These are phyloP conservation scores for Lactarius sp. DNA, from an alignment of 768 basidiomycete species.

Conservation along the genomic window DNA sequence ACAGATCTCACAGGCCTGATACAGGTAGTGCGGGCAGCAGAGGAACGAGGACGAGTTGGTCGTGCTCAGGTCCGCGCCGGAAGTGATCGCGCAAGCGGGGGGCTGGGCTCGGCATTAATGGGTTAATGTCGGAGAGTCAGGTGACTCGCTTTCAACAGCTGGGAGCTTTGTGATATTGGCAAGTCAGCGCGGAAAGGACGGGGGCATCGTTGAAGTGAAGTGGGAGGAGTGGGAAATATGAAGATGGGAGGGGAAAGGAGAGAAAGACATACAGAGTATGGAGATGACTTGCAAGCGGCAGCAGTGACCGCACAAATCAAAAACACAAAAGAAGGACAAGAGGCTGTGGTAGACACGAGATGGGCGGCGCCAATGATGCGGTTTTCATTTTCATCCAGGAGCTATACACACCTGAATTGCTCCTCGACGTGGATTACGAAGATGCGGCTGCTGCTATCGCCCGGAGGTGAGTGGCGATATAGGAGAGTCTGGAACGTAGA, in stretches of 20 bases:
- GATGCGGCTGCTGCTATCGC: slow-evolving; percentile 5
- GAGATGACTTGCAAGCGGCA: slow-evolving; percentile 1
- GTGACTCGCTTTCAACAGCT: neutral
- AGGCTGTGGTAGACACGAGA: slow-evolving; percentile 3
- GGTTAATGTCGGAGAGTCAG: slow-evolving; percentile 11
- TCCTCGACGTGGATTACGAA: slow-evolving; percentile 27
- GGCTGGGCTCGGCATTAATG: slow-evolving; percentile 26
- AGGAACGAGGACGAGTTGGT: slow-evolving; percentile 58
- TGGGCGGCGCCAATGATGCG: slow-evolving; percentile 5
- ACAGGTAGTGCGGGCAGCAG: slow-evolving; percentile 72
- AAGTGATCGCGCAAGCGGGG: slow-evolving; percentile 46
- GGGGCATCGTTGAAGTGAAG: no score
- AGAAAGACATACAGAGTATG: slow-evolving; percentile 32
- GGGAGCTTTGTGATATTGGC: slow-evolving; percentile 27
- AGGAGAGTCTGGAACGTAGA: slow-evolving; percentile 65
- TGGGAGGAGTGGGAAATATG: neutral
- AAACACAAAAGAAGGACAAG: slow-evolving; percentile 29
- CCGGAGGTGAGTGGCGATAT: slow-evolving; percentile 25
- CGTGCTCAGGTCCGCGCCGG: slow-evolving; percentile 56
- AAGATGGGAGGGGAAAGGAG: neutral
- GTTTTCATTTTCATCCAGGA: slow-evolving; percentile 21
- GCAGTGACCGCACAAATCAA: slow-evolving; percentile 23
- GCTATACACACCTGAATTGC: slow-evolving; percentile 23
- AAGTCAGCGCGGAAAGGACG: no score
- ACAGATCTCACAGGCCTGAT: slow-evolving; percentile 71